A percentile compares a stretch with the other conserved stretches of the same genome.
Evolutionary conservation across 2,329 filamentous ascomycete genomes (phyloP).

Genomic region (Cytospora piceae): DNA sequence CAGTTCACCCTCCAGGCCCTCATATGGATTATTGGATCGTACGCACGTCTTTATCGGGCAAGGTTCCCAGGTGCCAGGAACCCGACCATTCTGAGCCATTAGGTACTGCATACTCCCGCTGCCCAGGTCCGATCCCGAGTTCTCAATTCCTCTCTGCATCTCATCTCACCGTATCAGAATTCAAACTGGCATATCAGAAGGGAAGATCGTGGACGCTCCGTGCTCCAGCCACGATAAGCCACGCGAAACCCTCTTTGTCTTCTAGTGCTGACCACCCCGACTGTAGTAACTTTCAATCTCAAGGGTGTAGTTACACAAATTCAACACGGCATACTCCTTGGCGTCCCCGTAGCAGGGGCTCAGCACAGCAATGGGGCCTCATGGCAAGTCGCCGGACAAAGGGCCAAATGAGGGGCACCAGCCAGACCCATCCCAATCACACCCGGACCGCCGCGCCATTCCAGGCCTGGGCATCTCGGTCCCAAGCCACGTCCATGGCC

Average conservation of each 20-base stretch:
- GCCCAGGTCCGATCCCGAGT: not conserved
- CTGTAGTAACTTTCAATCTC: not conserved
- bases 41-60: not conserved
- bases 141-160: not conserved
- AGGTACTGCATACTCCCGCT: not conserved
- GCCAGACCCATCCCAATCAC: slow-evolving; percentile 1
- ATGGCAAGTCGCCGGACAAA: not conserved
- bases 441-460: not conserved
- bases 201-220: not conserved
- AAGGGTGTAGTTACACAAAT: not conserved
- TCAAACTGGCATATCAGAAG: not conserved
- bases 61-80: not conserved
- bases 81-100: not conserved
- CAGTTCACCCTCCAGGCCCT: too few relatives aligned
- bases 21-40: not conserved
- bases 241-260: not conserved
- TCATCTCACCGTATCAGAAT: not conserved
- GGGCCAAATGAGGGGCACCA: not conserved
- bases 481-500: slow-evolving; percentile 4
- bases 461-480: slow-evolving; percentile 22
- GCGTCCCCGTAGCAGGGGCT: not conserved
- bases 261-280: not conserved
- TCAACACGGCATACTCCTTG: not conserved
- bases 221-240: not conserved
- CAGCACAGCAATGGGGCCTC: not conserved